Evolutionary conservation across 2,329 filamentous ascomycete genomes (phyloP), one percentile per base, ranked within the genome.

Genomic region (Lachnellula willkommii): DNA sequence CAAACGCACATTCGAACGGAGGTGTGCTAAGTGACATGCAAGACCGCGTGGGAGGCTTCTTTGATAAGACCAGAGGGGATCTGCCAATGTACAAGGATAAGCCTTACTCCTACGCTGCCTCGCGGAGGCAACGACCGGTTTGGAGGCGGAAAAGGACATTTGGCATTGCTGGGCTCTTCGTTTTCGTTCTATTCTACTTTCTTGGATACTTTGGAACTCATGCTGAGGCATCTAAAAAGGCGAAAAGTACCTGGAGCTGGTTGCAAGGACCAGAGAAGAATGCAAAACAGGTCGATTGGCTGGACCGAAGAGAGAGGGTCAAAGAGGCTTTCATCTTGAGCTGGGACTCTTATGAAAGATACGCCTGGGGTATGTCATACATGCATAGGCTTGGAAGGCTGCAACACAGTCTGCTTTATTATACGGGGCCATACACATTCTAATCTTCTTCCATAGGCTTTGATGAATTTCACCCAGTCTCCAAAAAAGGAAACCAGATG

Each of bases 21-120:
- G 70, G 71, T 47, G 63, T 80, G 46, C 68, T 82, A 47, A 73
- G 75, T 57, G 78, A 81, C 59, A 76, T 90, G 37, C 81, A 80
- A 51, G 79, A 77, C 56, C 79, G 81, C 59, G 76, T 90, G 37
- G 81, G 80, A 50, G 79, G 77, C 56, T 79, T 91, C 58, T 85
- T 92, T 60, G 82, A 85, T 39, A 81, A 73, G 24, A 72, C 71
- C 66, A 74, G 36, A 71, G 64, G 71, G 58, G 77, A 83, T 56
- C 76, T 99, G 60, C 94, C 94, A 47, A 92, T 97, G 88, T 99
- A 99, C 77, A 99, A 99, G 74, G 94, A 99, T 75, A 99, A 99
- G 72, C 94, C 94, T n/a, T 94, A 89, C 69, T 80, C 79, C 50
- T 86, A 89, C 66, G 78, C 81, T 45, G 75, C 79, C 36, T 82